Evolutionary conservation across 768 basidiomycete genomes (phyloP), one percentile per base, ranked within the genome.

Genomic region (Russula emetica): DNA sequence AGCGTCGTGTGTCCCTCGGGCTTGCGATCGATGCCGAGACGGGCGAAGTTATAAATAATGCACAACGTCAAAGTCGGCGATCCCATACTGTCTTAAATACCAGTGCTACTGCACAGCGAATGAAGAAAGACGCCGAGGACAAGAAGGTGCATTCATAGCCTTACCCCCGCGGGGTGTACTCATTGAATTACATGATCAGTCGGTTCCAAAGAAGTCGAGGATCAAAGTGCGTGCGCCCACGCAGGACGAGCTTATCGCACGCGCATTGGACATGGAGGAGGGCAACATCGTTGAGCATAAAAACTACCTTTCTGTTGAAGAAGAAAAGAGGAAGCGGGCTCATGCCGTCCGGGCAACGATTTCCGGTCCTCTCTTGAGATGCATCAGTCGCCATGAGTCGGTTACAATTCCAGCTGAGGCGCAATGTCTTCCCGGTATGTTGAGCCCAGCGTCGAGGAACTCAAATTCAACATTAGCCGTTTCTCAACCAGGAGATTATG

Each of bases 211-310:
- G 75, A 87, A 86, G 69, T 71, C 74, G 8, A 88, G 85, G 70
- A 72, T 74, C 3, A 78, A 78, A 59, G 78, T 76, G 26, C 85
- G 79, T 34, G 72, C 76, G 6, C 81, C 79, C 50, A 91, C 91
- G 0, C 93, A 95, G 70, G 88, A 83, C n/a, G 90, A 94, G 69
- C 81, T 94, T 9, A 88, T 95, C 61, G 85, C 84, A 2, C 83
- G 83, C 8, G 93, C 93, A 0, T 82, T 94, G 20, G 90, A 93
- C 69, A 91, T 86, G 58, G 93, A 94, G 73, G 92, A 93, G 73
- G 85, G 87, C 0, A 95, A 95, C 71, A 84, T 87, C 24, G 79
- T 80, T 6, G 86, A 91, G 53, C 90, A 94, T 66, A 79, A 83
- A 40, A 83, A 92, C 68, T 94, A 94, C 70, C 83, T 94, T 32